Base-by-base conservation (phyloP, 139 green algal genomes). In the Limnomonas spitsbergensis region DNA sequence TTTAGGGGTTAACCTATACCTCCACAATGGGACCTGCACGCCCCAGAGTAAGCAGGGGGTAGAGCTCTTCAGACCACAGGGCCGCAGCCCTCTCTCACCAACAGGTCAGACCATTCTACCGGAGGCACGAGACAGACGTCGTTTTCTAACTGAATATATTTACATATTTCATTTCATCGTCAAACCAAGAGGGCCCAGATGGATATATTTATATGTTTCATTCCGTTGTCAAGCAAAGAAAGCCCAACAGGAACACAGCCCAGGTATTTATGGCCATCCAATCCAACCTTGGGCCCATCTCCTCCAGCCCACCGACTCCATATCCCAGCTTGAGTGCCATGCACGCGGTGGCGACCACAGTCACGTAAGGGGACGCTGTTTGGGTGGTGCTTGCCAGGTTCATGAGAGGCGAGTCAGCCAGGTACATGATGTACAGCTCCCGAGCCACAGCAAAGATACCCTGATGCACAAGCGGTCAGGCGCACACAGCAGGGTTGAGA, bases 341-440 rank as follows among this genome's bases (percentile, higher is more conserved):
- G 20, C 47, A 61, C 14, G 47, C 47, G 14, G 20, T 61, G 47
- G 47, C 20, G 20, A 61, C 47, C 14, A 61, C 47, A 61, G 20
- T 29, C 47, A 72, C 26, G 24, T 72, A 72, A 36, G 61, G 61
- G 6, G 61, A 72, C 26, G 61, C 9, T 20, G 61, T 39, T 20
- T 34, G 26, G 61, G 27, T 39, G 61, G 29, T 36, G 29, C 7
- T 7, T 37, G 61, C 26, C 61, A 72, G 61, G 61, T 72, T 72
- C 27, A 72, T 34, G 27, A 72, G 61, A 20, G 61, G 61, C 24
- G 61, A 72, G 61, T 72, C 61, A 20, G 29, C 27, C 9, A 72
- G 24, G 61, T 72, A 72, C 61, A 72, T 72, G 7, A 34, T 37
- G 61, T 72, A 72, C 27, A 72, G 61, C 61, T 72, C 61, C 61